Evolutionary conservation across 345 rosid species (phyloP).

Genomic region (Eucalyptus caleyi): DNA sequence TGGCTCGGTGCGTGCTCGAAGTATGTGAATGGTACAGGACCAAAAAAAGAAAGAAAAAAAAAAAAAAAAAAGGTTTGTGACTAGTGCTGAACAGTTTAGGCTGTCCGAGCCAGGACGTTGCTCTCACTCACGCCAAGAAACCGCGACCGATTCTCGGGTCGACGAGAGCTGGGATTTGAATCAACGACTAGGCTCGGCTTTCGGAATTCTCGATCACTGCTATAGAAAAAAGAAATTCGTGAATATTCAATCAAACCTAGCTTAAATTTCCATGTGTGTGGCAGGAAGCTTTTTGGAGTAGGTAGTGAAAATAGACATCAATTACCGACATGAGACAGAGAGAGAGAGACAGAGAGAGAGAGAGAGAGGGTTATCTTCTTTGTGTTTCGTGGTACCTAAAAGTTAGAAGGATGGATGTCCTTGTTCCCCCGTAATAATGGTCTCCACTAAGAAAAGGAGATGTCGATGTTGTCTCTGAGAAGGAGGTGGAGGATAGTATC

Average conservation of each 20-base stretch:
- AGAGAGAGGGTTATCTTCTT: background rate
- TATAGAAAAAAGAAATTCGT: background rate
- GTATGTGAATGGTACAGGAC: background rate
- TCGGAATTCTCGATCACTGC: background rate
- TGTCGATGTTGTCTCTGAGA: background rate
- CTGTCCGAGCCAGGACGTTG: background rate
- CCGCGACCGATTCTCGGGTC: background rate
- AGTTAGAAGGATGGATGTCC: background rate
- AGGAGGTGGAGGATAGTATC: background rate
- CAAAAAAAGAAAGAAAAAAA: no score
- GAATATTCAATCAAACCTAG: background rate
- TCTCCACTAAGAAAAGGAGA: background rate
- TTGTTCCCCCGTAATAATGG: background rate
- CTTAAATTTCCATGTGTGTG: background rate
- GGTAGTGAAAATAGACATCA: background rate
- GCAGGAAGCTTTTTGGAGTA: background rate
- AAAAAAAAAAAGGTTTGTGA: background rate
- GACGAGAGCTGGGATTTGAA: background rate
- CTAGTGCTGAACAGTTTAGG: background rate
- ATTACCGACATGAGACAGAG: background rate
- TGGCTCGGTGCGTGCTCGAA: background rate
- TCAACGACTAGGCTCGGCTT: background rate
- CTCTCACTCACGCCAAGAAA: background rate
- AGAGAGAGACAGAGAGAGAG: background rate
- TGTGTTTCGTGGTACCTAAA: background rate